Evolutionary conservation across 2,329 filamentous ascomycete species (phyloP), one percentile per base, ranked within the genome.

Genomic region (Fragosphaeria purpurea): DNA sequence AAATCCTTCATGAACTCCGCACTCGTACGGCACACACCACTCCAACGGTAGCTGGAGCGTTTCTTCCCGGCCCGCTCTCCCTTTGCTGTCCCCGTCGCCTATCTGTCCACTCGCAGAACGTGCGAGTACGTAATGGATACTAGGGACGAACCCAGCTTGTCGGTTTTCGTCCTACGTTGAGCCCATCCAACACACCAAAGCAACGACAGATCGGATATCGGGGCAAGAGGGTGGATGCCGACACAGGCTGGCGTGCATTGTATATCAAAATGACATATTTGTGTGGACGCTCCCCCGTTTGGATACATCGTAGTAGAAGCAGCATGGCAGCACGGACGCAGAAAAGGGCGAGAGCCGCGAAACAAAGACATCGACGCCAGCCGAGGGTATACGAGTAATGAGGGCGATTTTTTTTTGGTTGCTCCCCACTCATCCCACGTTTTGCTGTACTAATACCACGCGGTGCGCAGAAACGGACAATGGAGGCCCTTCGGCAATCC

Each of bases 51-150:
- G 7, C 11, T 11, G 7, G 35, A 37, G 7, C 35, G 35, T 7
- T 37, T 37, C 35, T 37, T 37, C 35, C 35, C 7, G 22, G 22
- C 7, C 35, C 35, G 11, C 11, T 37, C 35, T 7, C 35, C 40
- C 33, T 46, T 31, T 22, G 2, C 22, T 22, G 22, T 22, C 42
- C 7, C 22, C 39, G 46, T 53, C 53, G 47, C 44, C 53, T 50
- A 41, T 47, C 44, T 34, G 48, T 41, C 53, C 53, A 53, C 31
- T 55, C n/a, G 48, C 48, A 53, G 43, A n/a, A 44, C 46, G 37
- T 41, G 30, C 5, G 46, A 6, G 50, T 51, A 52, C 50, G 52
- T 52, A 54, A 52, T 52, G 53, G n/a, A 54, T 47, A 54, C 47
- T 7, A 45, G 34, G 51, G 11, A 41, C 22, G 22, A 22, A 22